Percentiles rank a stretch among this genome's conserved stretches.
These are phyloP conservation scores for Protomyces arabidopsidicola DNA, from an alignment of 1,139 yeast species.

Conservation along the genomic window DNA sequence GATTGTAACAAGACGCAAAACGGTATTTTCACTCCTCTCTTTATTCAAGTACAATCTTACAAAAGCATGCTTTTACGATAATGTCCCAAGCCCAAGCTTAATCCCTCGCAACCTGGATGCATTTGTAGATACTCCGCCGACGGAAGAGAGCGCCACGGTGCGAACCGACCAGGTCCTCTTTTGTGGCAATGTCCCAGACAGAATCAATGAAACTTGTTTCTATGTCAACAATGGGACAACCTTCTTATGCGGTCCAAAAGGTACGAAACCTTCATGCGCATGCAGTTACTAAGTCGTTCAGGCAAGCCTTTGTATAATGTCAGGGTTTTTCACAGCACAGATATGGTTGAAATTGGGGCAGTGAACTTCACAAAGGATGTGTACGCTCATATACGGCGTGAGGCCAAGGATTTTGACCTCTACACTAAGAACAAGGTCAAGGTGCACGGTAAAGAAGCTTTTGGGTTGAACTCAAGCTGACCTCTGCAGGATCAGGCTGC, in stretches of 20 bases:
- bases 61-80: no score
- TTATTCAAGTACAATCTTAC: no score
- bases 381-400: background rate
- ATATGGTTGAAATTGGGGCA: background rate
- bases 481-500: background rate
- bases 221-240: background rate
- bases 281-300: no score
- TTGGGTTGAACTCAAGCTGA: background rate
- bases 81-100: no score
- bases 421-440: background rate
- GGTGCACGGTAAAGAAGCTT: background rate
- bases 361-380: background rate
- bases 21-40: no score
- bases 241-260: background rate
- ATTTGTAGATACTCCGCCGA: no score
- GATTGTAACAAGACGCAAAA: no score
- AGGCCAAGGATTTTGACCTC: background rate
- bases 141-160: no score
- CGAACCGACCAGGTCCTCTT: background rate
- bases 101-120: no score
- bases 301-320: background rate
- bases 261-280: background rate
- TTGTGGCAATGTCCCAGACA: background rate
- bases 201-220: background rate
- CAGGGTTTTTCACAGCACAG: background rate